Conservation (phyloP, 805 yeast species). For the Hanseniaspora meyeri region DNA sequence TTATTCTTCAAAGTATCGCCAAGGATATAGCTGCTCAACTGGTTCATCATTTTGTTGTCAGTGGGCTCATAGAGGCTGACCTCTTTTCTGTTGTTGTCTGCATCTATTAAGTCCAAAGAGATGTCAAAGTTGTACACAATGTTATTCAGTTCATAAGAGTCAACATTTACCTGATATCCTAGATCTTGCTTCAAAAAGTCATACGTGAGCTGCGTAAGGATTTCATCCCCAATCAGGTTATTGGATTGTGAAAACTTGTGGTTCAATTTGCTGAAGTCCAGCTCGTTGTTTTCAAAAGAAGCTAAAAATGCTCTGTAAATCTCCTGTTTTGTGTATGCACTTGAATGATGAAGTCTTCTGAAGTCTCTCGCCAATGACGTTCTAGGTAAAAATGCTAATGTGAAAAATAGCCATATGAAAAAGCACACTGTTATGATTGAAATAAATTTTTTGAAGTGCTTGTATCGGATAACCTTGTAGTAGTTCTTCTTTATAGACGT, state of each 20-base stretch:
- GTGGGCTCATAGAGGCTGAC: constrained; percentile 32
- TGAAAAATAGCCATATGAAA: constrained; percentile 34
- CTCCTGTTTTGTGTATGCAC: constrained; percentile 54
- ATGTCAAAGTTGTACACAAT: constrained; percentile 38
- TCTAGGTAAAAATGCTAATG: constrained; percentile 66
- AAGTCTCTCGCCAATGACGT: constrained; percentile 75
- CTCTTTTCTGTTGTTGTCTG: background rate
- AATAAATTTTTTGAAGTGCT: constrained; percentile 24
- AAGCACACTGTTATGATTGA: constrained; percentile 20
- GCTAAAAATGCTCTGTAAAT: constrained; percentile 49
- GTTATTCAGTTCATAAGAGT: constrained; percentile 46
- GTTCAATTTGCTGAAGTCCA: constrained; percentile 23
- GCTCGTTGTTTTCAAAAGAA: constrained; percentile 27
- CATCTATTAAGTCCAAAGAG: constrained; percentile 25
- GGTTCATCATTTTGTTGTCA: constrained; percentile 28
- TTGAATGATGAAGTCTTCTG: constrained; percentile 52
- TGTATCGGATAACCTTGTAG: constrained; percentile 22
- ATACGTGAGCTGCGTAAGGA: constrained; percentile 38
- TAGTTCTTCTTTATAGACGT: constrained; percentile 24
- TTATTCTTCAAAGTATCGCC: background rate
- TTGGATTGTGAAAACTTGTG: constrained; percentile 16
- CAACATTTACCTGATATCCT: constrained; percentile 40
- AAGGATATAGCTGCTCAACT: constrained; percentile 42
- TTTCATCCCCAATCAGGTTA: constrained; percentile 35
- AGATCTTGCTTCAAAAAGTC: constrained; percentile 35